Conservation (phyloP, 371 early-diverging fungal genomes). For the Haplosporangium sp. region DNA sequence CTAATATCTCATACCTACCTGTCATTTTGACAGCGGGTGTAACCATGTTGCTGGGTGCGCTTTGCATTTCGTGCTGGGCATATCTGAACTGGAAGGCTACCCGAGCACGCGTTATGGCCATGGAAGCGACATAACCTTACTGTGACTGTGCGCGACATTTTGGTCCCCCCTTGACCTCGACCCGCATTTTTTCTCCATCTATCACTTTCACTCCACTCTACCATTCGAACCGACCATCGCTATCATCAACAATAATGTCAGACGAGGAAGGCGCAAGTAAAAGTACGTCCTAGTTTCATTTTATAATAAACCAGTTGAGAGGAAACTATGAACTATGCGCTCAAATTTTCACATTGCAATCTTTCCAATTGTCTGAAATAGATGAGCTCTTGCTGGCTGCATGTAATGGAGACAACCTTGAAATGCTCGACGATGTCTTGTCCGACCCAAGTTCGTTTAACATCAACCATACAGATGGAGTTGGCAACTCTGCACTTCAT, state of each 20-base stretch:
- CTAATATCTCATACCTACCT: slow-evolving; percentile 45
- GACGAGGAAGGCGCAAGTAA: slow-evolving; percentile 30
- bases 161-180: background rate
- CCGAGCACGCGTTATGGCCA: too few species aligned
- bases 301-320: too few species aligned
- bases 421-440: slow-evolving; percentile 38
- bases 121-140: too few species aligned
- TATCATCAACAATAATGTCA: slow-evolving; percentile 25
- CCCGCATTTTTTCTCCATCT: background rate
- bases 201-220: background rate
- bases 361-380: background rate
- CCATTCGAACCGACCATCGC: too few species aligned
- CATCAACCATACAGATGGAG: slow-evolving; percentile 66
- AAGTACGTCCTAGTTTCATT: slow-evolving; percentile 9
- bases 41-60: slow-evolving; percentile 27
- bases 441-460: slow-evolving; percentile 51
- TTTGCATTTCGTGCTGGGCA: slow-evolving; percentile 29
- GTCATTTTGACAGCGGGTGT: slow-evolving; percentile 37
- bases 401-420: slow-evolving; percentile 41
- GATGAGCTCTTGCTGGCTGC: slow-evolving; percentile 47
- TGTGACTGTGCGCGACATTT: too few species aligned
- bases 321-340: background rate
- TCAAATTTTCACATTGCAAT: background rate
- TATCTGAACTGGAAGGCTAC: slow-evolving; percentile 17
- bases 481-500: slow-evolving; percentile 75